Evolutionary conservation across 1,284 basidiomycete genomes (phyloP), one percentile per base, ranked within the genome.

Genomic region (Pseudozyma tsukubaensis): DNA sequence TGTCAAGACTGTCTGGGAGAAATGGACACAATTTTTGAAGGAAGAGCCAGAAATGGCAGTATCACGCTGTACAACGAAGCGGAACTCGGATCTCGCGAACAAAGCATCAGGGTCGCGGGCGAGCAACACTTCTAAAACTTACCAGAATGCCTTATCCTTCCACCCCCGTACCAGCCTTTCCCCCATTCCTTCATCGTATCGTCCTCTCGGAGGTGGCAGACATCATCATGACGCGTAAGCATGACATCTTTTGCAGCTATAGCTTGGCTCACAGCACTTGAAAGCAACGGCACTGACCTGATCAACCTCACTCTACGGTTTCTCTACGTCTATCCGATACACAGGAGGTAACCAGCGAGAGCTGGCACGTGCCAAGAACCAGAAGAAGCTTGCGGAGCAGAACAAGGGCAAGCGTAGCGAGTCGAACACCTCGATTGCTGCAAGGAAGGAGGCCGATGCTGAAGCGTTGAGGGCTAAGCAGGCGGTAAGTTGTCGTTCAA

Each of bases 331-430:
- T 10, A 12, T n/a, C n/a, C n/a, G n/a, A n/a, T 8, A 35, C 34
- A 19, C 51, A 78, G 78, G 83, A 47, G 83, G 83, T 9, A 84
- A 84, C 52, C 81, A 83, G 60, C 67, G 83, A 45, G 83, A 84
- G 37, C 43, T 79, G 52, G 83, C 78, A 6, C 79, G 83, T 32
- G 81, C 78, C 45, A 84, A 84, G 65, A 79, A 78, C 52, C 76
- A 79, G 19, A 84, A 84, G 57, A 84, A 84, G 75, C 74, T 64
- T 50, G 81, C 75, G 3, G 79, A 79, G 4, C 49, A 53, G 32
- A 76, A 76, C 61, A 83, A 82, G 68, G 76, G 76, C 59, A 78
- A 80, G 52, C 64, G 69, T 43, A 73, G 44, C 61, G 71, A 79
- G 19, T 73, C 71, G 43, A 77, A 72, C 66, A 66, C 76, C 18